Evolutionary conservation across 1,284 basidiomycete genomes (phyloP).

Genomic region (Pyrrhoderma noxium): DNA sequence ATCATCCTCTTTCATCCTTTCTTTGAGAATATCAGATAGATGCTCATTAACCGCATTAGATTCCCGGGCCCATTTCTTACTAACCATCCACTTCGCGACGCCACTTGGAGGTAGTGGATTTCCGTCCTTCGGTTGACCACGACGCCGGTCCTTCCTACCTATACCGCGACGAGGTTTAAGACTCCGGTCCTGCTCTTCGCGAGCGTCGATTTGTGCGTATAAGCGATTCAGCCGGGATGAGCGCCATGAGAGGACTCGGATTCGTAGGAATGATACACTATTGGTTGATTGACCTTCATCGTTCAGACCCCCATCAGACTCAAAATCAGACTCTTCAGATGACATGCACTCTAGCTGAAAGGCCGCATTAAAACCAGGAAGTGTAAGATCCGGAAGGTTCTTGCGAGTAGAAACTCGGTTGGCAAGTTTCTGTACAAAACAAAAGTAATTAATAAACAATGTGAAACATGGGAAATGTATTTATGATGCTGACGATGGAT

Average conservation of each 20-base stretch:
- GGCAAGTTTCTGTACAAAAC: slow-evolving; percentile 50
- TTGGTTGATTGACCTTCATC: background rate
- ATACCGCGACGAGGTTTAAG: slow-evolving; percentile 48
- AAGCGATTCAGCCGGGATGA: slow-evolving; percentile 13
- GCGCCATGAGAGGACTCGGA: slow-evolving; percentile 15
- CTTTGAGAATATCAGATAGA: too few relatives aligned
- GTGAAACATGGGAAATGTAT: background rate
- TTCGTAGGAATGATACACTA: background rate
- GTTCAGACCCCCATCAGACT: slow-evolving; percentile 41
- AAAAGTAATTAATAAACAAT: background rate
- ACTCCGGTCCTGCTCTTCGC: slow-evolving; percentile 8
- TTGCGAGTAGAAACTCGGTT: slow-evolving; percentile 52
- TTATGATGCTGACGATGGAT: background rate
- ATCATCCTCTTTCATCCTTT: too few relatives aligned
- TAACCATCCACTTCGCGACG: slow-evolving; percentile 67
- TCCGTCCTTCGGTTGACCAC: slow-evolving; percentile 52
- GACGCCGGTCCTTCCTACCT: slow-evolving; percentile 45
- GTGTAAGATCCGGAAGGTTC: slow-evolving; percentile 43
- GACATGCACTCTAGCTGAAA: slow-evolving; percentile 71
- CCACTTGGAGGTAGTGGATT: slow-evolving; percentile 54
- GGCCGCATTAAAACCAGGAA: slow-evolving; percentile 58
- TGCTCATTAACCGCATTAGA: too few relatives aligned
- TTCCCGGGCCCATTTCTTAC: slow-evolving; percentile 46
- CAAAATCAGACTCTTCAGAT: slow-evolving; percentile 61
- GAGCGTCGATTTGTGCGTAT: slow-evolving; percentile 8